Percentiles rank a stretch among this genome's conserved stretches.
Evolutionary conservation across 1,139 yeast species (phyloP).

Genomic region (Scheffersomyces stambukii): DNA sequence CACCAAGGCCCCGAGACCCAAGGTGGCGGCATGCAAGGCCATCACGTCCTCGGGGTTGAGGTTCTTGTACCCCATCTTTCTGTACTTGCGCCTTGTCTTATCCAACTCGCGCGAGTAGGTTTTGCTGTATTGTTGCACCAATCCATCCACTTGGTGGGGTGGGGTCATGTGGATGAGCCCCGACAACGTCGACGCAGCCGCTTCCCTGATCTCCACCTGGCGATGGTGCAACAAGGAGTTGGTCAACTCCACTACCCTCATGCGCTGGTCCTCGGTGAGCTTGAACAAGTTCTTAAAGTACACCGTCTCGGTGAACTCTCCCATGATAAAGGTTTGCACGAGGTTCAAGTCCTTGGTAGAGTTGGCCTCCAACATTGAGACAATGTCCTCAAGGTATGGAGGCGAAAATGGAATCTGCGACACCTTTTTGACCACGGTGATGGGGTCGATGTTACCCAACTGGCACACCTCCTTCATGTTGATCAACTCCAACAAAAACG

Average conservation of each 20-base stretch:
- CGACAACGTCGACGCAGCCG: slow-evolving; percentile 72
- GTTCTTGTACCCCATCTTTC: slow-evolving; percentile 23
- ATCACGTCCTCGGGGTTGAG: slow-evolving; percentile 39
- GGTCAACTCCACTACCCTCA: slow-evolving; percentile 49
- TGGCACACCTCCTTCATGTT: slow-evolving; percentile 79
- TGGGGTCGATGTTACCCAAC: slow-evolving; percentile 61
- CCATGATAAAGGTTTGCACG: slow-evolving; percentile 64
- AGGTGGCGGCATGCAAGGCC: slow-evolving; percentile 76
- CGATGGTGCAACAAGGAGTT: slow-evolving; percentile 55
- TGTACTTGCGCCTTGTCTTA: slow-evolving; percentile 25
- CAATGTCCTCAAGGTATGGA: slow-evolving; percentile 39
- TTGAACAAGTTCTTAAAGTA: slow-evolving; percentile 68
- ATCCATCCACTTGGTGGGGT: slow-evolving; percentile 43
- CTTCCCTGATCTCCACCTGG: slow-evolving; percentile 72
- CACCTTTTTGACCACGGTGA: slow-evolving; percentile 47
- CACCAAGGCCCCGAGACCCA: slow-evolving; percentile 85
- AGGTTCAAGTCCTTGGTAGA: slow-evolving; percentile 47
- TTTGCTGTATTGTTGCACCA: slow-evolving; percentile 22
- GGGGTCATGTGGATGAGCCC: slow-evolving; percentile 82
- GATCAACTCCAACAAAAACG: slow-evolving; percentile 64
- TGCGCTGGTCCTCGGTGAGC: slow-evolving; percentile 47
- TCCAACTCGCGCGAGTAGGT: slow-evolving; percentile 29
- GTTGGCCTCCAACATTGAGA: slow-evolving; percentile 48
- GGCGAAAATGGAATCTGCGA: slow-evolving; percentile 57
- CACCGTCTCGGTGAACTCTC: slow-evolving; percentile 70